phyloP scores from a whole-genome alignment of 2,329 filamentous ascomycete genomes.

The Domatiomyces catenatus region DNA sequence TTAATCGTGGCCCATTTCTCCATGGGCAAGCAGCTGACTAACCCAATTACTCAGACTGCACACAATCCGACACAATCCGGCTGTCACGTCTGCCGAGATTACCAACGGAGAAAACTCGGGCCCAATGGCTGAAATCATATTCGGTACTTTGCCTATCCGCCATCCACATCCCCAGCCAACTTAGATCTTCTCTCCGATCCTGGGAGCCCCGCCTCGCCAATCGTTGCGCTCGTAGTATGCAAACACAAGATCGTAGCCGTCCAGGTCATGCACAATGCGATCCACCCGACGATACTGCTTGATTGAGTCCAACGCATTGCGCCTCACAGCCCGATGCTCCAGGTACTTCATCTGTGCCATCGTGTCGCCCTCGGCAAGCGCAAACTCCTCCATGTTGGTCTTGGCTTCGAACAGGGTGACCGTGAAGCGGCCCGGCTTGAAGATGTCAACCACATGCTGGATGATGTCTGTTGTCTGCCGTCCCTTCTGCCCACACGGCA shows the following conservation, averaged over 20 bases:
- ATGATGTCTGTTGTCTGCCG: slow-evolving; percentile 82
- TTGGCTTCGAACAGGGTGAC: slow-evolving; percentile 94
- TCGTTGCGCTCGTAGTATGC: slow-evolving; percentile 87
- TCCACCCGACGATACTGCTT: slow-evolving; percentile 79
- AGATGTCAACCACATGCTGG: slow-evolving; percentile 85
- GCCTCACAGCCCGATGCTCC: slow-evolving; percentile 29
- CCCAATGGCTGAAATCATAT: too few relatives aligned
- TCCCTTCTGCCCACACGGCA: slow-evolving; percentile 74
- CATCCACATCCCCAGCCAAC: too few relatives aligned
- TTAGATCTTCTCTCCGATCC: slow-evolving; percentile 37
- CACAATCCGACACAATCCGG: too few relatives aligned
- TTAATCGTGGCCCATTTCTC: too few relatives aligned
- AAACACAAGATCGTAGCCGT: slow-evolving; percentile 94
- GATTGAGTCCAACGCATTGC: slow-evolving; percentile 54
- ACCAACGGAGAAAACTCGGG: too few relatives aligned
- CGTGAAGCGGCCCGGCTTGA: slow-evolving; percentile 94
- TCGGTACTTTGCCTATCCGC: too few relatives aligned
- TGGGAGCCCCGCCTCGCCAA: slow-evolving; percentile 51
- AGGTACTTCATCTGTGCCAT: slow-evolving; percentile 26
- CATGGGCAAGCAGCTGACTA: too few relatives aligned
- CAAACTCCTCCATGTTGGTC: slow-evolving; percentile 30
- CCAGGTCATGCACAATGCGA: slow-evolving; percentile 90
- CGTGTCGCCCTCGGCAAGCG: slow-evolving; percentile 21
- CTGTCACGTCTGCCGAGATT: too few relatives aligned
- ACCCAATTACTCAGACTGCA: too few relatives aligned